A percentile compares a stretch with the other conserved stretches of the same genome.
Evolutionary conservation across 495 filamentous ascomycete species (phyloP).

Genomic region (Aspergillus cristatus): DNA sequence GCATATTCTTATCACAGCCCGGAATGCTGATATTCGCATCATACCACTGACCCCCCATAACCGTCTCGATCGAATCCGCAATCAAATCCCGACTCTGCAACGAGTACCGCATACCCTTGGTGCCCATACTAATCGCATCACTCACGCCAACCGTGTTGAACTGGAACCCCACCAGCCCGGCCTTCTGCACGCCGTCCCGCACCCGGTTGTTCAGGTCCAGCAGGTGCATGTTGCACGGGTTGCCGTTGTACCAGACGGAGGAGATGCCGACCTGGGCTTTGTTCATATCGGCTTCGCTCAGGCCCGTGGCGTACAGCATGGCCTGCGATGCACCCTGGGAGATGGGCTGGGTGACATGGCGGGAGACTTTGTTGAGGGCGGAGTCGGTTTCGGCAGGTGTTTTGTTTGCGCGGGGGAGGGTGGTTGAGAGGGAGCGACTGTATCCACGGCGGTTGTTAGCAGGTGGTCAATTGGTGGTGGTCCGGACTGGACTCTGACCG

Average conservation of each 20-base stretch:
- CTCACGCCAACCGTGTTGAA: slow-evolving; percentile 98
- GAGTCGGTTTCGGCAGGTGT: slow-evolving; percentile 20
- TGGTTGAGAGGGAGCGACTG: slow-evolving; percentile 42
- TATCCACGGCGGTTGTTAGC: slow-evolving; percentile 4
- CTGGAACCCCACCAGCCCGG: slow-evolving; percentile 61
- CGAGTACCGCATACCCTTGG: slow-evolving; percentile 80
- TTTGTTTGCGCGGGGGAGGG: slow-evolving; percentile 34
- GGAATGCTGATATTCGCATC: slow-evolving; percentile 96
- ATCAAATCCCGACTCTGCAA: slow-evolving; percentile 93
- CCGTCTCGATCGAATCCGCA: slow-evolving; percentile 95
- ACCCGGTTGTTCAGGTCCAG: slow-evolving; percentile 77
- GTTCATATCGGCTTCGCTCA: slow-evolving; percentile 74
- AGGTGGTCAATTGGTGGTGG: slow-evolving; percentile 1
- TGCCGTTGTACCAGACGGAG: slow-evolving; percentile 80
- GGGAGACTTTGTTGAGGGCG: slow-evolving; percentile 71
- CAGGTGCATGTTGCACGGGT: slow-evolving; percentile 99
- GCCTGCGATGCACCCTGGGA: slow-evolving; percentile 97
- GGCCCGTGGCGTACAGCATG: slow-evolving; percentile 93
- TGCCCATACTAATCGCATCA: slow-evolving; percentile 49
- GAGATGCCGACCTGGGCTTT: slow-evolving; percentile 97
- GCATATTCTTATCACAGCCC: slow-evolving; percentile 99
- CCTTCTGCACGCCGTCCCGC: slow-evolving; percentile 72
- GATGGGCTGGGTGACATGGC: slow-evolving; percentile 84
- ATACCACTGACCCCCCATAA: slow-evolving; percentile 99
- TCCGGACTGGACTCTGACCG: too few species aligned